Evolutionary conservation across 2,329 filamentous ascomycete genomes (phyloP), one percentile per base, ranked within the genome.

Genomic region (Diaporthe batatas): DNA sequence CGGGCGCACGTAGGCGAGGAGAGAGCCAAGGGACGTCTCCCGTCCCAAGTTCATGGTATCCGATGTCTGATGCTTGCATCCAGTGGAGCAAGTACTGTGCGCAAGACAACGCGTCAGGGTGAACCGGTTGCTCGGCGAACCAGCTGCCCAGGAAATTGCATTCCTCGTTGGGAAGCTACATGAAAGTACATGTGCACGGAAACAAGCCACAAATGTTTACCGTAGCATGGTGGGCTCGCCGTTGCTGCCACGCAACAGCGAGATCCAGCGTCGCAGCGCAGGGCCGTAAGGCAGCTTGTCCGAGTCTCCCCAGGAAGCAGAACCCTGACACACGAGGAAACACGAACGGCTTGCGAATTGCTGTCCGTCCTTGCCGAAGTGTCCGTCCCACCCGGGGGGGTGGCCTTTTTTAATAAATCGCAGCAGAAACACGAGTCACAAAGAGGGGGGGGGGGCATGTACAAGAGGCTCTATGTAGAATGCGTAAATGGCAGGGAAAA

Each of bases 191-290:
- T 34, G 11, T 14, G 34, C 32, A 51, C 21, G 34, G 10, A 51
- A 7, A 65, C 44, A 23, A 29, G 34, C 18, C 44, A 2, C 39
- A 14, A 4, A 36, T 59, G 57, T 49, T 47, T 47, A 23, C 21
- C 21, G 62, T 65, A 36, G 44, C 44, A 36, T 34, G 44, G n/a
- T 23, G 12, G 29, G 21, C 21, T 12, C 12, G 21, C 25, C 11
- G 36, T 36, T 36, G 44, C 44, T 51, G 29, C 29, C 44, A 25
- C 59, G 16, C 16, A 44, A 44, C 39, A 25, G n/a, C 6, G 7
- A 65, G 62, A 65, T 65, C 29, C 29, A 65, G 47, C 29, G 62
- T 65, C 62, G 62, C 44, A 65, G 44, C 25, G 59, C 44, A 65
- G 23, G 59, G 25, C 44, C 7, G 23, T 23, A 65, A 25, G 44